Base-by-base conservation (phyloP, 2,329 filamentous ascomycete species). In the Teratosphaeria destructans region DNA sequence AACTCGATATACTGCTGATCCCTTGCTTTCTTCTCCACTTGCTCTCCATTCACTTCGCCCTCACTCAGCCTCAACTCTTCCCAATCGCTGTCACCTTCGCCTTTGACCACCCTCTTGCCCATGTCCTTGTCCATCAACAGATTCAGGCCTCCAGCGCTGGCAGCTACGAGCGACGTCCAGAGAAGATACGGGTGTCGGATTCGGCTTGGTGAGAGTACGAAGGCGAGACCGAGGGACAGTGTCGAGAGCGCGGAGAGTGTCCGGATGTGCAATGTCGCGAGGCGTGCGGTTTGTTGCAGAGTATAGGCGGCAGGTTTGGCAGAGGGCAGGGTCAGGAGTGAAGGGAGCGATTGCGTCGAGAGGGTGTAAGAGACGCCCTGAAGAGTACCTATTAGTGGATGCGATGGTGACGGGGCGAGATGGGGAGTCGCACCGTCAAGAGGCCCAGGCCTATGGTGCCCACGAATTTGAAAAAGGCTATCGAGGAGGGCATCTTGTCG, bases 301-400 rank as follows among this genome's bases (percentile, higher is more conserved):
- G 89, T 85, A 70, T 85, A 84, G 54, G 85, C 81, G 63, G 89
- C 89, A 58, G 82, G 79, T 60, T 82, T 78, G 55, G 92, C 88
- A 57, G 88, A 89, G 10, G 90, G 89, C 55, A 96, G 87, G 58
- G 85, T 82, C 67, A 93, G 85, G 59, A 96, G 85, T 5, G 89
- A 82, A 19, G 93, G 92, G 61, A 95, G 83, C 29, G 89, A 85
- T 64, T 95, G 78, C 61, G 85, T 83, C 26, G 87, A 87, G 67
- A 94, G 83, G 55, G 90, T 88, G 77, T 93, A 95, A 57, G 92
- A 95, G 61, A 94, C 82, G 74, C 93, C 93, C 93, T 96, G 68
- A n/a, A 29, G 12, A 54, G 60, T 16, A 34, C 26, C 23, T 23
- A 19, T 57, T 53, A 32, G 53, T 52, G 4, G 52, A 3, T 26